Evolutionary conservation across 352 stramenopile genomes (phyloP).

Genomic region (Phytopythium montanum): DNA sequence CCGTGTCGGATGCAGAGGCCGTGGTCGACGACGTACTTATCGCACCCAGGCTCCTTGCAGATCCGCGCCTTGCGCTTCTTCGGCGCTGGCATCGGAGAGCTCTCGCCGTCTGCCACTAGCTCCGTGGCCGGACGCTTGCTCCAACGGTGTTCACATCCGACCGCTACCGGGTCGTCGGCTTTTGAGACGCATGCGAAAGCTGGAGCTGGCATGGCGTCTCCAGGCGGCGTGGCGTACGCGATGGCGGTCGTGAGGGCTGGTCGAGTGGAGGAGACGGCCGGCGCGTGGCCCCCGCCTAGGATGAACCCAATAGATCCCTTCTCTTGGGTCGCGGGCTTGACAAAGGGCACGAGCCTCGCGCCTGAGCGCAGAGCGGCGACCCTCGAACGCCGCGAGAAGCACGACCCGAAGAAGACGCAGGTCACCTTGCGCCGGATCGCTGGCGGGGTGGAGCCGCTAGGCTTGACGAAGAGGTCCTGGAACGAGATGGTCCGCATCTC

Average conservation of each 20-base stretch:
- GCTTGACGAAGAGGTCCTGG: no score
- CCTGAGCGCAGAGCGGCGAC: background rate
- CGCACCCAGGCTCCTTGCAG: no score
- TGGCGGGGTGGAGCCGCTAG: conserved; percentile 2
- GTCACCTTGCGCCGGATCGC: conserved; percentile 8
- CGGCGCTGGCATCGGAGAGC: no score
- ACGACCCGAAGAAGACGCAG: background rate
- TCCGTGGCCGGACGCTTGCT: background rate
- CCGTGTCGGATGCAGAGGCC: no score
- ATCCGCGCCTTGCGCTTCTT: no score
- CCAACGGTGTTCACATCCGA: background rate
- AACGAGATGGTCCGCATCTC: no score
- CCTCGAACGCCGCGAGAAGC: background rate
- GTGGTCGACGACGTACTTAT: no score
- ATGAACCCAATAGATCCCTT: no score
- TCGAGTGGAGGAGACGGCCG: background rate
- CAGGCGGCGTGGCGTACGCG: background rate
- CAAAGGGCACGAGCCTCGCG: background rate
- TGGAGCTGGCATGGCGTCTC: background rate
- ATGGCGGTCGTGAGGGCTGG: background rate
- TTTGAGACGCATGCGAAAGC: background rate
- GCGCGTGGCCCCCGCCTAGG: conserved; percentile 5
- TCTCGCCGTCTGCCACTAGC: no score
- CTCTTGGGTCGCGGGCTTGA: no score
- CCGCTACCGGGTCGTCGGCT: background rate